Percentiles rank a stretch among this genome's conserved stretches.
Evolutionary conservation across 306 rosid genomes (phyloP).

Genomic region (Acacia crassicarpa): DNA sequence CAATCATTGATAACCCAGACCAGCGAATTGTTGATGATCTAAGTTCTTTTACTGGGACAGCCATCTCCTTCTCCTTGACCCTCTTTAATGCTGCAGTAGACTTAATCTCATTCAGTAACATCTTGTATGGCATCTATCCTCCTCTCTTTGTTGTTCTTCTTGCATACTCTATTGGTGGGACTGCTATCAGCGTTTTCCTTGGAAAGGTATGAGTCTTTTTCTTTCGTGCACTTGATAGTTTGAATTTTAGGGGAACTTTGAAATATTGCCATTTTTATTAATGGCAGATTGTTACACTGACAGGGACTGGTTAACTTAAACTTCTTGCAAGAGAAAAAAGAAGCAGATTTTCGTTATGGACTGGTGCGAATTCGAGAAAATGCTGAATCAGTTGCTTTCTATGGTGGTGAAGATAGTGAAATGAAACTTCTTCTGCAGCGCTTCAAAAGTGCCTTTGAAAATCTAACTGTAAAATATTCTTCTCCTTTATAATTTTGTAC

Average conservation of each 20-base stretch:
- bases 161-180: slow-evolving; percentile 87
- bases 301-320: slow-evolving; percentile 87
- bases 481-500: slow-evolving; percentile 5
- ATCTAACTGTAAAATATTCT: slow-evolving; percentile 65
- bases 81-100: slow-evolving; percentile 85
- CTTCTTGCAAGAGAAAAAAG: slow-evolving; percentile 98
- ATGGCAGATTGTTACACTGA: slow-evolving; percentile 23
- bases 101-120: slow-evolving; percentile 91
- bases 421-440: slow-evolving; percentile 91
- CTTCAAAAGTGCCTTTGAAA: slow-evolving; percentile 89
- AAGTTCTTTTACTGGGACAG: slow-evolving; percentile 87
- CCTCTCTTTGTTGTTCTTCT: slow-evolving; percentile 87
- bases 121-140: slow-evolving; percentile 89
- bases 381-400: slow-evolving; percentile 97
- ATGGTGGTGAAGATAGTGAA: slow-evolving; percentile 89
- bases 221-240: slow-evolving; percentile 1
- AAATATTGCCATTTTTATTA: slow-evolving; percentile 5
- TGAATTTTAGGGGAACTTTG: slow-evolving; percentile 17
- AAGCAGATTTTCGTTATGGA: slow-evolving; percentile 98
- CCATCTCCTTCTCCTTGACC: slow-evolving; percentile 76
- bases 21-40: slow-evolving; percentile 97
- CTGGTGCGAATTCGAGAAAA: slow-evolving; percentile 95
- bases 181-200: slow-evolving; percentile 80
- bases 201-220: slow-evolving; percentile 67
- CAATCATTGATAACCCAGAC: slow-evolving; percentile 93